phyloP scores from a whole-genome alignment of 768 basidiomycete species.

The Rhodotorula babjevae region DNA sequence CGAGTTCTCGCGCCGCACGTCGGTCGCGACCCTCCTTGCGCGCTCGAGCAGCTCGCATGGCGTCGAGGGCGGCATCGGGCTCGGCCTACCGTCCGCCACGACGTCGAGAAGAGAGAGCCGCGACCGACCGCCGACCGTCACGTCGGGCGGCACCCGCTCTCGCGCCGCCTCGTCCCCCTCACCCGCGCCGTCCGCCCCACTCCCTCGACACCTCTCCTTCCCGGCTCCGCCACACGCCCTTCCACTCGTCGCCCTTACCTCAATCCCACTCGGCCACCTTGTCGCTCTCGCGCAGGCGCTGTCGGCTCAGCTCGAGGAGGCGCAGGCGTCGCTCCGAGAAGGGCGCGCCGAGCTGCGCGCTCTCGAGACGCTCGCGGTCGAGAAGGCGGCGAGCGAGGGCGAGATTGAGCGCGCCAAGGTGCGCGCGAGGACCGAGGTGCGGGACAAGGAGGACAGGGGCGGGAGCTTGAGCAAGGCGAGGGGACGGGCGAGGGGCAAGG shows the following conservation, averaged over 20 bases:
- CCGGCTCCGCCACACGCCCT: constrained; percentile 8
- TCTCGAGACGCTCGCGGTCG: constrained; percentile 11
- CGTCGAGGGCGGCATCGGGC: neutral
- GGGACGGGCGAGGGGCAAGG: neutral
- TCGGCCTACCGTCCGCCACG: neutral
- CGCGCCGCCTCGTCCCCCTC: neutral
- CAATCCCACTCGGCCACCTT: constrained; percentile 5
- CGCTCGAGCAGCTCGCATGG: neutral
- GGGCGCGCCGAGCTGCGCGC: constrained; percentile 9
- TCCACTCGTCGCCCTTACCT: neutral
- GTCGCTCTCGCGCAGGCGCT: constrained; percentile 14
- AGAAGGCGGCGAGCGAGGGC: constrained; percentile 10
- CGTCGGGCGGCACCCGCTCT: too few relatives aligned
- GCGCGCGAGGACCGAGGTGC: neutral
- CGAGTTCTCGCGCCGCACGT: neutral
- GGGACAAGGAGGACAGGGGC: neutral
- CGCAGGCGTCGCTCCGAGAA: neutral
- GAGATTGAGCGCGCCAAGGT: constrained; percentile 21
- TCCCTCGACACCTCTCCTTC: constrained; percentile 1
- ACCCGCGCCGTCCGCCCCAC: neutral
- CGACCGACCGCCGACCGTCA: neutral
- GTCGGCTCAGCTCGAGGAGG: constrained; percentile 2
- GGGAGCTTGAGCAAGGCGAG: neutral
- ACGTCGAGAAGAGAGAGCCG: neutral
- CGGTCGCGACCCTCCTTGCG: neutral